A percentile compares a stretch with the other conserved stretches of the same genome.
These are phyloP conservation scores for Pythium brassicae DNA, from an alignment of 352 stramenopile species.

Conservation along the genomic window DNA sequence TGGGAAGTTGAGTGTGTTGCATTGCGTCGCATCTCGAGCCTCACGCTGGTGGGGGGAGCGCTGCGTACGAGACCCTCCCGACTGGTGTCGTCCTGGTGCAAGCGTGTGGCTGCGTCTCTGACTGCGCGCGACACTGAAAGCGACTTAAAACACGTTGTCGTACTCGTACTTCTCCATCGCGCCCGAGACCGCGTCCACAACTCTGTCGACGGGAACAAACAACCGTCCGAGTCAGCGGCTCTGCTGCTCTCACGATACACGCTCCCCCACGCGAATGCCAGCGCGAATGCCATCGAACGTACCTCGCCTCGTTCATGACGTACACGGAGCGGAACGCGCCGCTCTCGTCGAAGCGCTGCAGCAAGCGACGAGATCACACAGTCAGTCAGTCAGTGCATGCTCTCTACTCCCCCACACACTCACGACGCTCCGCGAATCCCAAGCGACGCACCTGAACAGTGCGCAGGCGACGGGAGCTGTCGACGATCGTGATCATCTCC, in stretches of 20 bases:
- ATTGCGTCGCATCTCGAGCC: too few relatives aligned
- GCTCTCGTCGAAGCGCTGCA: slow-evolving; percentile 78
- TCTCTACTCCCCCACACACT: background rate
- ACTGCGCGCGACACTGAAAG: background rate
- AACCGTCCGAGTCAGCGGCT: background rate
- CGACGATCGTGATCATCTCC: slow-evolving; percentile 80
- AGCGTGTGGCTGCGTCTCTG: background rate
- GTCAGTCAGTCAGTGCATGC: background rate
- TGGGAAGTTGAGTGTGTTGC: too few relatives aligned
- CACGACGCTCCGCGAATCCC: background rate
- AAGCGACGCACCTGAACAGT: slow-evolving; percentile 52
- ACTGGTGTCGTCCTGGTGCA: too few relatives aligned
- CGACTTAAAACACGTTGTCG: slow-evolving; percentile 73
- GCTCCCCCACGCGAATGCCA: too few relatives aligned
- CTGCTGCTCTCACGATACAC: too few relatives aligned
- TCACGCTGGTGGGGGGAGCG: too few relatives aligned
- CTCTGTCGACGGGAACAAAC: slow-evolving; percentile 23
- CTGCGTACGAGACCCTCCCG: too few relatives aligned
- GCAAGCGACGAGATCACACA: background rate
- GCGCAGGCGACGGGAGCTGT: slow-evolving; percentile 74
- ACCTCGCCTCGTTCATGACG: slow-evolving; percentile 84
- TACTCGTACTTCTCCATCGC: slow-evolving; percentile 88
- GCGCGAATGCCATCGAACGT: slow-evolving; percentile 4
- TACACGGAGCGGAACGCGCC: slow-evolving; percentile 85
- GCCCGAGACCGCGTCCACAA: slow-evolving; percentile 81